Conservation (phyloP, 306 rosid species). For the Pyrus pyrifolia region DNA sequence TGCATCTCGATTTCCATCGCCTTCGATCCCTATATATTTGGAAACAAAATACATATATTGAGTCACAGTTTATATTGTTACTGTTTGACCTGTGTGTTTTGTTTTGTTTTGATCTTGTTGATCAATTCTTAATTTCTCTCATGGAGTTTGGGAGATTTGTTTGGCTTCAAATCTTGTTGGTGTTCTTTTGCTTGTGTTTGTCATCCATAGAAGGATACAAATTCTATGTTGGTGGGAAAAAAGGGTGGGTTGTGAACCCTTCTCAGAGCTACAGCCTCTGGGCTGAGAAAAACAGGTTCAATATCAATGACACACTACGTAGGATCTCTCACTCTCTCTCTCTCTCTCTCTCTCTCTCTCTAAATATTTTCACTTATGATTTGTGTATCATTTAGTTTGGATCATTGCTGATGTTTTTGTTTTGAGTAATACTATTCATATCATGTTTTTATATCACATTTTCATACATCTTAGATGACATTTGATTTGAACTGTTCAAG, state of each 20-base stretch:
- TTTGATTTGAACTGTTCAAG: no score
- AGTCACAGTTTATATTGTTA: background rate
- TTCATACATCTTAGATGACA: no score
- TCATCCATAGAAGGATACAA: conserved; percentile 32
- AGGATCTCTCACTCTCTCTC: background rate
- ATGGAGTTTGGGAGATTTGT: conserved; percentile 39
- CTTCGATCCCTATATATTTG: background rate
- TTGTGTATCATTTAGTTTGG: background rate
- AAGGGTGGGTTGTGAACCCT: conserved; percentile 77
- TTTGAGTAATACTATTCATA: background rate
- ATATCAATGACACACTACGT: conserved; percentile 60
- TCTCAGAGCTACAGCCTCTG: conserved; percentile 46
- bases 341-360: background rate
- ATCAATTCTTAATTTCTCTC: background rate
- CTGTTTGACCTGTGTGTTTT: background rate
- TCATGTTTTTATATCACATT: no score
- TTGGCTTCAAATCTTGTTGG: background rate
- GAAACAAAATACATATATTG: background rate
- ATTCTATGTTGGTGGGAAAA: conserved; percentile 53
- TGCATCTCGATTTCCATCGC: background rate
- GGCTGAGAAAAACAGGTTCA: conserved; percentile 57
- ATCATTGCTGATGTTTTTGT: background rate
- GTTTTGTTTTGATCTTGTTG: background rate
- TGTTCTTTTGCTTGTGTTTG: conserved; percentile 14
- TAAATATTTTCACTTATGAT: background rate